phyloP scores from a whole-genome alignment of 2,329 filamentous ascomycete genomes.

The Pseudodiploospora longispora region DNA sequence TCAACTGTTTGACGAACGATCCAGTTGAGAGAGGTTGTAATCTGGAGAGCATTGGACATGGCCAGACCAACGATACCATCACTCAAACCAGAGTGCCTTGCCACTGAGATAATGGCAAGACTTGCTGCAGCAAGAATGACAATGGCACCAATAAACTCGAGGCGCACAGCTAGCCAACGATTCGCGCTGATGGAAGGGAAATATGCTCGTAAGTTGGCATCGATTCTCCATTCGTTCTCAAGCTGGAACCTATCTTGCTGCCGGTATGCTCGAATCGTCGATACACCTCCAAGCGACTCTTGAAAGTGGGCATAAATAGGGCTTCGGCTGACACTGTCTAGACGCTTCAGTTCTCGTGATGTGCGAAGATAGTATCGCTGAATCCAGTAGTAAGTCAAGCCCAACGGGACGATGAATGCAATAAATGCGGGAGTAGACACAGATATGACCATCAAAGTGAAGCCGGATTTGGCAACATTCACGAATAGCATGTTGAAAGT shows the following conservation, averaged over 20 bases:
- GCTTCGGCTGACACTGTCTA: constrained; percentile 91
- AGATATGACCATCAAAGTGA: constrained; percentile 82
- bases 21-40: constrained; percentile 97
- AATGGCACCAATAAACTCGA: constrained; percentile 91
- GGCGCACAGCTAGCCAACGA: constrained; percentile 86
- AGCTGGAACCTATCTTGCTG: constrained; percentile 80
- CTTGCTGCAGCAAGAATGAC: constrained; percentile 85
- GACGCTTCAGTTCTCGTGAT: constrained; percentile 88
- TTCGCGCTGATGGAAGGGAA: constrained; percentile 93
- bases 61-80: constrained; percentile 79
- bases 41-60: constrained; percentile 96
- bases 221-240: constrained; percentile 96
- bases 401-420: constrained; percentile 71
- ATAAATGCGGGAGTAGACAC: constrained; percentile 73
- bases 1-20: constrained; percentile 97
- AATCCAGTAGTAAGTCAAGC: constrained; percentile 78
- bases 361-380: constrained; percentile 96
- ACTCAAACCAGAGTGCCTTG: constrained; percentile 53
- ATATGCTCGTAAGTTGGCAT: constrained; percentile 88
- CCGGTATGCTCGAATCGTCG: constrained; percentile 89
- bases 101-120: constrained; percentile 73
- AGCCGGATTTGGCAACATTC: constrained; percentile 65
- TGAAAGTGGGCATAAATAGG: constrained; percentile 99
- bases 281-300: constrained; percentile 87
- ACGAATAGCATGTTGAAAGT: constrained; percentile 96